phyloP scores from a whole-genome alignment of 2,329 filamentous ascomycete genomes.

The Fusarium bulbicola region DNA sequence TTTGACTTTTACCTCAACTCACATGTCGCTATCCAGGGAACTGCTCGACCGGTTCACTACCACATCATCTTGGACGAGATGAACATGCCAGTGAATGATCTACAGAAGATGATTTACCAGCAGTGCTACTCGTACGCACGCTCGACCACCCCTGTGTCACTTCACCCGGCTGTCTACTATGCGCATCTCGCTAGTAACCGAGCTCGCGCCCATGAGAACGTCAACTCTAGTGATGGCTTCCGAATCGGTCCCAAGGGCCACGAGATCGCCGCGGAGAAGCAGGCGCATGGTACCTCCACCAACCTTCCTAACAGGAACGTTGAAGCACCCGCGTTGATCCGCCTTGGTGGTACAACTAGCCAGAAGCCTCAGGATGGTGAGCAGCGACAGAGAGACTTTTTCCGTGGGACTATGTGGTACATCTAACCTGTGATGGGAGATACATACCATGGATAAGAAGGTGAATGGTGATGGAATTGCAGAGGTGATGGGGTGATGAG shows the following conservation, averaged over 20 bases:
- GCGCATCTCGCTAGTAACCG: slow-evolving; percentile 88
- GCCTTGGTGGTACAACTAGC: slow-evolving; percentile 42
- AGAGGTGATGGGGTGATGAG: not conserved
- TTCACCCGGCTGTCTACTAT: slow-evolving; percentile 93
- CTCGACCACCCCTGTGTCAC: slow-evolving; percentile 90
- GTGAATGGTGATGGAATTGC: not conserved
- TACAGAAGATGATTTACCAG: slow-evolving; percentile 92
- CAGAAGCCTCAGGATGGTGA: slow-evolving; percentile 42
- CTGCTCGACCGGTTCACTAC: slow-evolving; percentile 91
- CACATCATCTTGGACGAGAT: slow-evolving; percentile 88
- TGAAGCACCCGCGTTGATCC: slow-evolving; percentile 45
- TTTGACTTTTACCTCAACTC: slow-evolving; percentile 82
- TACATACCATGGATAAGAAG: not conserved
- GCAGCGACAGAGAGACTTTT: slow-evolving; percentile 47
- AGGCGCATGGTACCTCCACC: slow-evolving; percentile 51
- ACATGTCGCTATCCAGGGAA: slow-evolving; percentile 86
- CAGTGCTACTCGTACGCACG: slow-evolving; percentile 94
- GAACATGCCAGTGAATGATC: slow-evolving; percentile 68
- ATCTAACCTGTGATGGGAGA: slow-evolving; percentile 43
- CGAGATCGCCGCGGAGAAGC: slow-evolving; percentile 50
- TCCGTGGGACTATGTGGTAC: slow-evolving; percentile 56
- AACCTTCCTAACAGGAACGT: slow-evolving; percentile 32
- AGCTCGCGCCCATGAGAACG: slow-evolving; percentile 76
- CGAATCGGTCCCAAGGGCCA: slow-evolving; percentile 55
- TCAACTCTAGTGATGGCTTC: slow-evolving; percentile 56